Conservation (phyloP, 331 rosid species). For the Spiraea crenata region DNA sequence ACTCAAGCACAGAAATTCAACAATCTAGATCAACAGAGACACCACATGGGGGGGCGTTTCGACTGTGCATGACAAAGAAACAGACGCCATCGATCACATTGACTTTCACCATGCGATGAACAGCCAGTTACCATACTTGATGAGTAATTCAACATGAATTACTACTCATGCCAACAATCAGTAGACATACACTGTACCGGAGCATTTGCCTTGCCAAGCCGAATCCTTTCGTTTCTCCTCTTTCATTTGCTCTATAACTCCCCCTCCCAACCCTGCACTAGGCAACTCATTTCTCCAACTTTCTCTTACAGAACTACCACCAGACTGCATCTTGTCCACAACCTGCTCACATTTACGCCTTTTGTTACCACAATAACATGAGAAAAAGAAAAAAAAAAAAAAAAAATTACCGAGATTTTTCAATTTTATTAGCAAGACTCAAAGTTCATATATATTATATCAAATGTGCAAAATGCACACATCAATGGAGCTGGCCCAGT, state of each 20-base stretch:
- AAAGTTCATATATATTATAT: background rate
- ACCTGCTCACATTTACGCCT: slow-evolving; percentile 51
- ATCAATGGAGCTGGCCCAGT: slow-evolving; percentile 1
- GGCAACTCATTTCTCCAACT: slow-evolving; percentile 82
- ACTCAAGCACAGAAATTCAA: slow-evolving; percentile 6
- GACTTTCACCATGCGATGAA: slow-evolving; percentile 2
- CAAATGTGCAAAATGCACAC: background rate
- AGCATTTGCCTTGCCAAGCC: slow-evolving; percentile 96
- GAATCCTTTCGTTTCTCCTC: slow-evolving; percentile 71
- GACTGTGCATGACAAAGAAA: background rate
- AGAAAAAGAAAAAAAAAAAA: background rate
- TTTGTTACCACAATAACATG: background rate
- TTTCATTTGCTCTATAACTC: slow-evolving; percentile 64
- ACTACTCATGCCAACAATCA: background rate
- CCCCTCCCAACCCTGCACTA: slow-evolving; percentile 56
- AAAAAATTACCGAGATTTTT: too few relatives aligned
- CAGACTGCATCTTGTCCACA: slow-evolving; percentile 75
- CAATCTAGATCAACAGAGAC: background rate
- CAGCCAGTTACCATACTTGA: background rate
- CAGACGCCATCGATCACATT: background rate
- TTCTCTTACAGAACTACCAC: slow-evolving; percentile 64
- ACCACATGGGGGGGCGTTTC: background rate
- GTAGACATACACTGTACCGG: slow-evolving; percentile 95
- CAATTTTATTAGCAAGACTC: background rate
- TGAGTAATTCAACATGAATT: background rate